Evolutionary conservation across 768 basidiomycete species (phyloP), one percentile per base, ranked within the genome.

Genomic region (Leccinum subtestaceum): DNA sequence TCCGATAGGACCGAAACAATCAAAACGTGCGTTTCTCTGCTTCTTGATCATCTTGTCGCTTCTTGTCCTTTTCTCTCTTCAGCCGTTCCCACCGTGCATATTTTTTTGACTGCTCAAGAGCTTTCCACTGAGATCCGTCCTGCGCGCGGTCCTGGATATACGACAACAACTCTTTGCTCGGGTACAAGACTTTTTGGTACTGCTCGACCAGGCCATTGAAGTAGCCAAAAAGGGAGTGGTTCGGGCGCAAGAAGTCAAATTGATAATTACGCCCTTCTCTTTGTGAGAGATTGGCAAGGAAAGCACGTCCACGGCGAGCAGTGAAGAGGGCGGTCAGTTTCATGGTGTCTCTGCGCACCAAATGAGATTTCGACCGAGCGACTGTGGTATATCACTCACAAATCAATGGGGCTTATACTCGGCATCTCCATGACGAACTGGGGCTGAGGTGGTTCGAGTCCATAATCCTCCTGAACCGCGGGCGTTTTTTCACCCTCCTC

Each of bases 121-220:
- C 82, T 63, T 83, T 86, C 87, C 93, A 92, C 55, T 86, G 84
- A 7, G 88, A 83, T 48, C 81, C 83, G 45, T 85, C 78, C 65
- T 86, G 78, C 6, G 85, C 77, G 48, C 86, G 81, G 43, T 83
- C 84, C 64, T 86, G 84, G 88, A 98, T 72, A 64, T 82, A 79
- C 65, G 84, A 86, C 70, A 96, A 75, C 59, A 77, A 79, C 65
- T 92, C 91, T 70, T 84, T 84, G 63, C 83, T 84, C 55, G 97
- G 94, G 59, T 93, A 82, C 66, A 98, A 79, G 63, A 98, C 84
- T 77, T 90, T 95, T 60, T 86, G 85, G 76, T 99, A 98, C 72
- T 96, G 94, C 68, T 98, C 95, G 64, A 98, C 94, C 75, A 98
- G 84, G 66, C 91, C 88, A 74, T 98, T 98, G 80, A 98, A 99